A percentile compares a stretch with the other conserved stretches of the same genome.
phyloP scores from a whole-genome alignment of 257 asterid genomes.

The Solanum lignicaule region DNA sequence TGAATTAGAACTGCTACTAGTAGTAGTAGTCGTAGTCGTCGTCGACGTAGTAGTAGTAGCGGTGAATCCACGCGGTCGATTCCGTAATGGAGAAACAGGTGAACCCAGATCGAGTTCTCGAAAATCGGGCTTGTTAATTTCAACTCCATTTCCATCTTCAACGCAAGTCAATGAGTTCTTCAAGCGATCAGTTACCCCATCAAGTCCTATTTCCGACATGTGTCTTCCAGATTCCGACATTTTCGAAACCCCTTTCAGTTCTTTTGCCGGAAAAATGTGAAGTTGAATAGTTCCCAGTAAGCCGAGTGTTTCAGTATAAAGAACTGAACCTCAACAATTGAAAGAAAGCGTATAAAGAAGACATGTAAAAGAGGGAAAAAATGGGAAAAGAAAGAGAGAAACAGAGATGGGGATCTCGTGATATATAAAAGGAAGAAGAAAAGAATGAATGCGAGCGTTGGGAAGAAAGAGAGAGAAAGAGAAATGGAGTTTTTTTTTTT shows the following conservation, averaged over 20 bases:
- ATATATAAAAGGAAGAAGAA: slow-evolving; percentile 38
- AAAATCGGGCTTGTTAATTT: slow-evolving; percentile 67
- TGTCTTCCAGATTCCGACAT: slow-evolving; percentile 39
- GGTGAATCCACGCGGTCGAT: slow-evolving; percentile 11
- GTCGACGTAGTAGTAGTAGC: not conserved
- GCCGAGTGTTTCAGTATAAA: not conserved
- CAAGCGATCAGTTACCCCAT: slow-evolving; percentile 43
- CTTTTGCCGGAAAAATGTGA: not conserved
- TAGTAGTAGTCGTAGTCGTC: not conserved
- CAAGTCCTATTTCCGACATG: slow-evolving; percentile 20
- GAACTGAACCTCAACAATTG: not conserved
- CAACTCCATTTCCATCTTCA: slow-evolving; percentile 4
- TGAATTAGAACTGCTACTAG: slow-evolving; percentile 39
- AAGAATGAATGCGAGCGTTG: slow-evolving; percentile 55
- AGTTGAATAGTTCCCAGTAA: not conserved
- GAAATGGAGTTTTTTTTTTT: not conserved
- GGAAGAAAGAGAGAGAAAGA: slow-evolving; percentile 15
- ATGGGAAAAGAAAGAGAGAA: not conserved
- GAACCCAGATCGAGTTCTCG: slow-evolving; percentile 74
- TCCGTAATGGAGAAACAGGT: slow-evolving; percentile 59
- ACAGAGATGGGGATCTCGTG: slow-evolving; percentile 69
- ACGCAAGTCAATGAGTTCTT: slow-evolving; percentile 20
- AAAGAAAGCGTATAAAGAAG: slow-evolving; percentile 9
- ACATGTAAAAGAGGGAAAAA: slow-evolving; percentile 3
- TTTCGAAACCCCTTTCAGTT: not conserved